Base-by-base conservation (phyloP, 2,329 filamentous ascomycete species). In the Fusarium floridanum region DNA sequence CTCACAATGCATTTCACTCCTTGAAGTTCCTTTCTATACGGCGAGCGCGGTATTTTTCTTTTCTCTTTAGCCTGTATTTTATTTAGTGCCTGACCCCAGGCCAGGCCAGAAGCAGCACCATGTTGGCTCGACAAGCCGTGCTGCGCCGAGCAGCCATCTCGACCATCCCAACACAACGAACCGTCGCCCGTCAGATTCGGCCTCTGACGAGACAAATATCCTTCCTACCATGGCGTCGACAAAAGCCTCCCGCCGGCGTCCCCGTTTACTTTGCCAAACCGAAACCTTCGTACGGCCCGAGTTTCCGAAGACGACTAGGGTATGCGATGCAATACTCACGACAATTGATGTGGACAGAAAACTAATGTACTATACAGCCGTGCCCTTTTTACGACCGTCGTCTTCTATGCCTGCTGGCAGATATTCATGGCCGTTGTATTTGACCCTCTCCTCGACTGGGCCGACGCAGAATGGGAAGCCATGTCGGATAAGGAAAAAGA, bases 401-500 rank as follows among this genome's bases (percentile, higher is more conserved):
- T 83, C 12, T 72, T 80, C 43, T 82, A 84, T 50, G 70, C 82
- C 3, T 85, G 84, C 72, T 88, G 81, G 75, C 78, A 84, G 39
- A 77, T 87, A 37, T 89, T 88, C 77, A 80, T 80, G 29, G 82
- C 79, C 11, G 76, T 86, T n/a, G 84, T 90, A 17, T 79, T 89
- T 24, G 84, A 84, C 63, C 85, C 86, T 2, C 70, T 90, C 3
- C 80, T 83, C 50, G 82, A 83, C 61, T 84, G 82, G 79, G 77
- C 84, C 16, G 84, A 87, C 36, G 81, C 84, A 20, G 81, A 86
- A 73, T 84, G 85, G 70, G 82, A 84, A 6, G 80, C 83, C 16
- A 74, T 86, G 60, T 83, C 84, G 1, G 83, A 85, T 24, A 83
- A 86, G 53, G 86, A 88, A 76, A 85, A 82, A 69, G 79, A 83